Percentiles rank a stretch among this genome's conserved stretches.
Evolutionary conservation across 805 yeast species (phyloP).

Genomic region (Saccharomycopsis javanensis): DNA sequence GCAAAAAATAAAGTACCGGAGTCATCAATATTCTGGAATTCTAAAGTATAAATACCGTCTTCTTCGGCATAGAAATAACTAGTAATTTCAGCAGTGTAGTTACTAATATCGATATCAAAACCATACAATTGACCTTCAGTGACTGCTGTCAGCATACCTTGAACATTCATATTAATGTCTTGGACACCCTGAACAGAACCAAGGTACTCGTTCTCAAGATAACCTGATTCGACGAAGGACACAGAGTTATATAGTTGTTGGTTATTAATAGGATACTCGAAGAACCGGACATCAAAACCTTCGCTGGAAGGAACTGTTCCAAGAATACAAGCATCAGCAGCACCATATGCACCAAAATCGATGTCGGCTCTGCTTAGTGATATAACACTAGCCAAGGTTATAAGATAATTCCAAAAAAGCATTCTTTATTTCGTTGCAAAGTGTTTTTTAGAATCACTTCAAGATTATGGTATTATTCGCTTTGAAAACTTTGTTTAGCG

Average conservation of each 20-base stretch:
- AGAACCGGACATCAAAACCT: background rate
- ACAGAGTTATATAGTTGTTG: background rate
- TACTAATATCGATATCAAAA: constrained; percentile 15
- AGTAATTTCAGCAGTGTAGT: constrained; percentile 24
- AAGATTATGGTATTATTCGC: too few relatives aligned
- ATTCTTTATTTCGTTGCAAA: too few relatives aligned
- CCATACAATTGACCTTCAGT: background rate
- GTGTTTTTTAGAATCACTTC: too few relatives aligned
- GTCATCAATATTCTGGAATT: constrained; percentile 26
- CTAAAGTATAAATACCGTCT: constrained; percentile 26
- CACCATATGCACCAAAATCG: background rate
- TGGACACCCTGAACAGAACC: background rate
- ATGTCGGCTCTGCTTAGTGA: too few relatives aligned
- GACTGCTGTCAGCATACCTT: background rate
- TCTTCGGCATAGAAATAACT: constrained; percentile 25
- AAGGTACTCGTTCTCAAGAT: background rate
- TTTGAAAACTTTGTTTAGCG: too few relatives aligned
- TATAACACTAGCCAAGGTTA: too few relatives aligned
- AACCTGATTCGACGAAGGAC: background rate
- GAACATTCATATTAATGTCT: background rate
- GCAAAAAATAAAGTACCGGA: constrained; percentile 27
- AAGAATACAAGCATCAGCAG: background rate
- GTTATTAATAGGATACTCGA: background rate
- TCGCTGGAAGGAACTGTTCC: background rate
- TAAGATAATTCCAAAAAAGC: too few relatives aligned